Base-by-base conservation (phyloP, 2,329 filamentous ascomycete species). In the Ceratocystis destructans region DNA sequence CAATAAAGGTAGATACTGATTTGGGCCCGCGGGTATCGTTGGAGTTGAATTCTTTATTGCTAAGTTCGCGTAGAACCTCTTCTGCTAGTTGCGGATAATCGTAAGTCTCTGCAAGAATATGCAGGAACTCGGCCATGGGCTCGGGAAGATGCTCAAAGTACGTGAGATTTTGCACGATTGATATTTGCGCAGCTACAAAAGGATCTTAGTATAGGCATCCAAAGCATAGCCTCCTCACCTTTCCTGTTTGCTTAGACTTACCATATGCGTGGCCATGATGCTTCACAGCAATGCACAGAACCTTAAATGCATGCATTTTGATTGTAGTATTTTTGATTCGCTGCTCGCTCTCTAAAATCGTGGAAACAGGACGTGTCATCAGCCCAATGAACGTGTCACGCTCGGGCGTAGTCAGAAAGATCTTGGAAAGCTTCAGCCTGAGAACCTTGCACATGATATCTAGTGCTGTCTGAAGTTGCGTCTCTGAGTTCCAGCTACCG, bases 101-200 rank as follows among this genome's bases (percentile, higher is more conserved):
- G 77, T 97, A 99, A 78, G 96, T 93, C 74, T 97, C 92, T 0
- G 92, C 87, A 31, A 99, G 80, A 72, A 97, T 99, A 72, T 97
- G 90, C 3, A 99, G 79, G 72, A 99, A 96, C 74, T 99, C 95
- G 41, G 94, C 94, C 94, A 99, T 99, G 1, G 94, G 94, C 73
- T 99, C 94, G 0, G 94, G 93, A n/a, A 99, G 79, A 75, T 99
- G 94, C 76, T 99, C 94, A 72, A 97, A 99, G 74, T 99, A 99
- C 4, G 94, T 96, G 70, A 99, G 78, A 73, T 94, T 97, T 75
- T 99, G 94, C 65, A 97, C 92, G 72, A 99, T 96, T 59, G 92
- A 96, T 61, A 96, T 97, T 80, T 99, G 94, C 1, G 94, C 94
- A 64, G 89, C 90, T 95, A 71, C 7, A 50, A 48, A 28, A 5